Percentiles rank a stretch among this genome's conserved stretches.
Evolutionary conservation across 805 yeast species (phyloP).

Genomic region (Yamadazyma kitorensis): DNA sequence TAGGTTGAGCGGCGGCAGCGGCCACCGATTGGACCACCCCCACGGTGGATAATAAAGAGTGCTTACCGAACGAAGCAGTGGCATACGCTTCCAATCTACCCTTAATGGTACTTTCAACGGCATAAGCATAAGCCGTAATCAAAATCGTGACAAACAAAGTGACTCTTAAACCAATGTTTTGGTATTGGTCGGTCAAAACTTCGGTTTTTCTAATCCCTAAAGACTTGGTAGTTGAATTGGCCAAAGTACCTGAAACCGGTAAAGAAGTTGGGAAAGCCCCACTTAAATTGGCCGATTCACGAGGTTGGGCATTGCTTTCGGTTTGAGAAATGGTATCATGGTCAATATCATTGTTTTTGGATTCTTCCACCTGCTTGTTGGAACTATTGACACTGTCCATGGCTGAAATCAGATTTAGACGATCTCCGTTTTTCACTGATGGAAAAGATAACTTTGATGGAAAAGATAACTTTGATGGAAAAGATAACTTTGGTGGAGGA

Average conservation of each 20-base stretch:
- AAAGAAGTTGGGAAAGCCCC: background rate
- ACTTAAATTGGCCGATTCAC: background rate
- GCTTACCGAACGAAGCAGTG: slow-evolving; percentile 49
- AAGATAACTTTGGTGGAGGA: too few relatives aligned
- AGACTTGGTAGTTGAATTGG: slow-evolving; percentile 22
- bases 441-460: too few relatives aligned
- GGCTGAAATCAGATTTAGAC: too few relatives aligned
- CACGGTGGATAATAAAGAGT: slow-evolving; percentile 58
- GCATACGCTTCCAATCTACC: slow-evolving; percentile 46
- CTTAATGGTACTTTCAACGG: slow-evolving; percentile 13
- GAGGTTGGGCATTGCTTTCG: too few relatives aligned
- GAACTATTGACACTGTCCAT: too few relatives aligned
- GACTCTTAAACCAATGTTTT: slow-evolving; percentile 30
- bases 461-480: too few relatives aligned
- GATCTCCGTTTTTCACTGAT: too few relatives aligned
- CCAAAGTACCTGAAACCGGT: slow-evolving; percentile 10
- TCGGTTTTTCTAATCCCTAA: slow-evolving; percentile 59
- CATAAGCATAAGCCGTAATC: slow-evolving; percentile 55
- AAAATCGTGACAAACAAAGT: slow-evolving; percentile 49
- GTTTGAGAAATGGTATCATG: too few relatives aligned
- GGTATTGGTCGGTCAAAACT: slow-evolving; percentile 48
- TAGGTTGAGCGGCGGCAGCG: slow-evolving; percentile 65
- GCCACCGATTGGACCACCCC: slow-evolving; percentile 56
- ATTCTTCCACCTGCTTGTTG: too few relatives aligned
- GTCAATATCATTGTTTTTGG: too few relatives aligned